These are phyloP conservation scores for Ogataea populi-albae DNA, from an alignment of 805 yeast species.

Conservation along the genomic window DNA sequence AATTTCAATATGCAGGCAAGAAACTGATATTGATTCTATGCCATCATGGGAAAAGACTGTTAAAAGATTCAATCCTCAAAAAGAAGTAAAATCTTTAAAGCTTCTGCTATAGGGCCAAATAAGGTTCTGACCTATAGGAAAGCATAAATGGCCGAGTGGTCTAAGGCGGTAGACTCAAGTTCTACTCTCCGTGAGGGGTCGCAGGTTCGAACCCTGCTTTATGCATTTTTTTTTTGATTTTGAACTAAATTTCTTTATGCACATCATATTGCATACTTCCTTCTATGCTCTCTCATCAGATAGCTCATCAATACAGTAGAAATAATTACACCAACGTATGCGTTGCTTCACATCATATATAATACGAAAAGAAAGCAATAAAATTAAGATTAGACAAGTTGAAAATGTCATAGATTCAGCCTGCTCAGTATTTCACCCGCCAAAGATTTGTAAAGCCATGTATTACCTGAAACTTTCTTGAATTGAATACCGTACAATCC, in stretches of 20 bases:
- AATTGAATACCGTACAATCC: constrained; percentile 92
- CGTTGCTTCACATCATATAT: not conserved
- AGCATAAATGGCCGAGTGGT: constrained; percentile 34
- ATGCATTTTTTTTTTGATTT: constrained; percentile 22
- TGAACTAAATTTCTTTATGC: no score
- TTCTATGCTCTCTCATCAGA: no score
- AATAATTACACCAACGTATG: no score
- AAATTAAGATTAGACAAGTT: not conserved
- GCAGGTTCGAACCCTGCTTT: constrained; percentile 33
- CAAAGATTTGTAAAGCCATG: constrained; percentile 90
- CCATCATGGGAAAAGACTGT: no score
- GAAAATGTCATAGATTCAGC: constrained; percentile 49
- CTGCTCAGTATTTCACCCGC: constrained; percentile 81
- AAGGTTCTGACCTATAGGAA: not conserved
- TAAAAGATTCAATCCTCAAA: no score
- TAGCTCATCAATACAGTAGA: no score
- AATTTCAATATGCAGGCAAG: no score
- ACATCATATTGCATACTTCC: no score
- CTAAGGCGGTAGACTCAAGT: constrained; percentile 32
- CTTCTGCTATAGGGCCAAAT: no score
- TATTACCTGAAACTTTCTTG: constrained; percentile 88
- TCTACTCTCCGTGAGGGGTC: constrained; percentile 32
- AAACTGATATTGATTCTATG: no score
- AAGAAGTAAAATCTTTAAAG: no score
- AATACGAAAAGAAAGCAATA: constrained; percentile 5